phyloP scores from a whole-genome alignment of 2,329 filamentous ascomycete species.

The Helotiales sp. region DNA sequence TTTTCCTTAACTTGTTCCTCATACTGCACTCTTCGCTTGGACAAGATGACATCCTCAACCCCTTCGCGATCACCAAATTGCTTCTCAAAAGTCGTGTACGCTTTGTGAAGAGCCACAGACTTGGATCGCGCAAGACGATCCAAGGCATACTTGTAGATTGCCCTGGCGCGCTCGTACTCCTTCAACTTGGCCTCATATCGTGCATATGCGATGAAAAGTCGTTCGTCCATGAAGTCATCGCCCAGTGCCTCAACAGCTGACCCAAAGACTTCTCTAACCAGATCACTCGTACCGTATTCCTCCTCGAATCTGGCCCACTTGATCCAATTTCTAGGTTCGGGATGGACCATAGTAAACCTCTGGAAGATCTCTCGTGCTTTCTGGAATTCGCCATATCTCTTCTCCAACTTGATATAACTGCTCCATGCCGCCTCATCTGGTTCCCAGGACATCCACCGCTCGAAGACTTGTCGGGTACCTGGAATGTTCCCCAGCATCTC shows the following conservation, averaged over 20 bases:
- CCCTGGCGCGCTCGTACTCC: conserved; percentile 89
- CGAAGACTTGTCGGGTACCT: conserved; percentile 91
- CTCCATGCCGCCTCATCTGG: conserved; percentile 95
- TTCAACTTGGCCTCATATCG: conserved; percentile 93
- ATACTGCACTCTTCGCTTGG: conserved; percentile 90
- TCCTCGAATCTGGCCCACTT: conserved; percentile 99
- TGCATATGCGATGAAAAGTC: conserved; percentile 94
- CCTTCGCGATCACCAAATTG: conserved; percentile 94
- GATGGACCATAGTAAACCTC: conserved; percentile 89
- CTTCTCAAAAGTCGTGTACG: conserved; percentile 97
- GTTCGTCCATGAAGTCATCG: conserved; percentile 95
- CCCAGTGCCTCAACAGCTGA: conserved; percentile 86
- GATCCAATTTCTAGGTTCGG: conserved; percentile 96
- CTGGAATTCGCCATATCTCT: conserved; percentile 90
- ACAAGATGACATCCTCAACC: conserved; percentile 93
- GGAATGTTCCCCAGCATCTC: conserved; percentile 95
- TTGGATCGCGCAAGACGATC: conserved; percentile 89
- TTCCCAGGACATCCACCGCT: conserved; percentile 98
- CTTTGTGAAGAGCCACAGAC: conserved; percentile 84
- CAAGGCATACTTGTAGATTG: conserved; percentile 96
- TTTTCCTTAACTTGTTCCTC: conserved; percentile 95
- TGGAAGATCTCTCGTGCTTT: conserved; percentile 89
- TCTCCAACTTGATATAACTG: conserved; percentile 96
- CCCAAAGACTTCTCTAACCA: conserved; percentile 91
- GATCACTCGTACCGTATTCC: conserved; percentile 88